Base-by-base conservation (phyloP, 2,329 filamentous ascomycete species). In the Calonectria henricotiae region DNA sequence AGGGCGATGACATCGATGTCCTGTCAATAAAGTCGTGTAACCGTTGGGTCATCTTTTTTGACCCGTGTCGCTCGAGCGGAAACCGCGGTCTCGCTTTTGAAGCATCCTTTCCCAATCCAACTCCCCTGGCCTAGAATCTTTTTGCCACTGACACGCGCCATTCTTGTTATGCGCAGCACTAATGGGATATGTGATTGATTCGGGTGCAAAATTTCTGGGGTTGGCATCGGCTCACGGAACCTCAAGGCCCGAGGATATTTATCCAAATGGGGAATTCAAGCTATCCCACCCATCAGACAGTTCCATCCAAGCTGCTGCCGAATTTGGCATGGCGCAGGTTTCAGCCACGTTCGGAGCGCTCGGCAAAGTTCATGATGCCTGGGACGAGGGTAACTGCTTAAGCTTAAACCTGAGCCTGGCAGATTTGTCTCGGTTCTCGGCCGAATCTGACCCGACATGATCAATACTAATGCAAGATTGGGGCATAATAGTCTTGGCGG, bases 351-450 rank as follows among this genome's bases (percentile, higher is more conserved):
- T 23, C n/a, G 17, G 30, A 46, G n/a, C 8, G 5, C 12, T 46
- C 43, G 43, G 43, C 43, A 46, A 46, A 2, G 8, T 46, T 23
- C 11, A 2, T 46, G n/a, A 23, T 20, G n/a, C 41, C 17, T 43
- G 41, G 6, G 17, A 43, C 12, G 17, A 3, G 17, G 9, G 30
- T 25, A 11, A 9, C 51, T 25, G 27, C 7, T 58, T 58, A 58
- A 39, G 35, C 35, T 39, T 58, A 58, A 37, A 30, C 32, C 13
- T 37, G 12, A 39, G 13, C 17, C 32, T 23, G 32, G 15, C 1
- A n/a, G 17, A 17, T 37, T 55, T 51, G 15, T n/a, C 35, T 20
- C n/a, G 35, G 32, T 39, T 58, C 51, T 58, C 35, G 51, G 51
- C 1, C 25, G 20, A 58, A 39, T 58, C 20, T 12, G 35, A 58